phyloP scores from a whole-genome alignment of 1,284 basidiomycete genomes.

The Mixia osmundae region DNA sequence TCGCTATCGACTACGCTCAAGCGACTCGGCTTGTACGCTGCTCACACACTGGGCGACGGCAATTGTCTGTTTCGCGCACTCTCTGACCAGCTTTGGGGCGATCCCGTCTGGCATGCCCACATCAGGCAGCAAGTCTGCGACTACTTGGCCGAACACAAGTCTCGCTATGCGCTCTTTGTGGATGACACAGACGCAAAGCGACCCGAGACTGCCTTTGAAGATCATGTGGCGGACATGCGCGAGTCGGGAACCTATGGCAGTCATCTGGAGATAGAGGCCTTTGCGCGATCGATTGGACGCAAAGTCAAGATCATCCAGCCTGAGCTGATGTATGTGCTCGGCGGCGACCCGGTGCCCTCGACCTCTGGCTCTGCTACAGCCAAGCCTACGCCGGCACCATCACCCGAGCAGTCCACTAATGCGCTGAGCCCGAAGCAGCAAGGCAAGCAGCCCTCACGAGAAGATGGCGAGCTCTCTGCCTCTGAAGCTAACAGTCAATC shows the following conservation, averaged over 20 bases:
- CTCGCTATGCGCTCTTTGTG: conserved; percentile 62
- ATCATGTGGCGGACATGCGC: conserved; percentile 33
- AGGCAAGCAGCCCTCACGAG: too few species aligned
- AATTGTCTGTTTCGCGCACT: conserved; percentile 68
- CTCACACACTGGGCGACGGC: conserved; percentile 43
- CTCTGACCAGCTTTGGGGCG: conserved; percentile 47
- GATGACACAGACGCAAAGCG: conserved; percentile 40
- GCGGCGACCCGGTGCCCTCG: conserved; percentile 14
- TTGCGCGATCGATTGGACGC: conserved; percentile 49
- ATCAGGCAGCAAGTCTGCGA: conserved; percentile 48
- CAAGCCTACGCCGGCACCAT: too few species aligned
- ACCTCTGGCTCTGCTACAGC: too few species aligned
- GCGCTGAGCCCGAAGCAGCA: too few species aligned
- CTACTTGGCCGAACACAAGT: conserved; percentile 44
- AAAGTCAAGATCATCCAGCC: conserved; percentile 81
- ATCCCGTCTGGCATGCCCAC: conserved; percentile 40
- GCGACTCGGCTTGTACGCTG: conserved; percentile 48
- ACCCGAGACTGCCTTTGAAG: conserved; percentile 31
- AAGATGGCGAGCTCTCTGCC: too few species aligned
- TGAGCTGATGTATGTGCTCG: conserved; percentile 28
- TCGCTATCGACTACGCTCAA: conserved; percentile 42
- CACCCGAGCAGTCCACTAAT: too few species aligned
- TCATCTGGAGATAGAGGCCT: conserved; percentile 70
- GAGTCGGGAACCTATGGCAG: conserved; percentile 59
- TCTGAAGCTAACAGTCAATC: too few species aligned